Evolutionary conservation across 805 yeast genomes (phyloP), one percentile per base, ranked within the genome.

Genomic region (Sporopachydermia lactativora): DNA sequence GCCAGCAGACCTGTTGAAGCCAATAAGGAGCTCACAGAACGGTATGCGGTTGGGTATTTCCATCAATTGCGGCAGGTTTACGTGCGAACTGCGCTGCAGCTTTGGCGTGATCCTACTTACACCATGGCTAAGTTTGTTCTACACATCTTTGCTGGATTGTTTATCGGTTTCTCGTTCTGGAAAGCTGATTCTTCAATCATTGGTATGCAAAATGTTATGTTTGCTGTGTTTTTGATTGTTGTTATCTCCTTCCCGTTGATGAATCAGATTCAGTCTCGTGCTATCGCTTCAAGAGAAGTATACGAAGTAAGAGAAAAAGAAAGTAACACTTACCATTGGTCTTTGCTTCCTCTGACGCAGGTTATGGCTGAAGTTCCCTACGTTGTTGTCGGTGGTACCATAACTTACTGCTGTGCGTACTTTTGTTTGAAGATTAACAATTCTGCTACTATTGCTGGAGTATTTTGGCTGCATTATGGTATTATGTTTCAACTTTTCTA

Each of bases 241-340:
- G 68, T 77, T 43, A 52, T 71, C 41, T 62, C 73, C 41, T 71
- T 73, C n/a, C 76, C 82, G 14, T 52, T 71, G 36, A 62, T 72
- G 48, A 75, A 78, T 51, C 84, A 79, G 57, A 68, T 75, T 41
- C 81, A 76, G 51, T 75, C 69, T 16, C 66, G 69, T 42, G 78
- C 78, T 17, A 65, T 72, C 37, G 62, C 59, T 15, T 65, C 76
- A 15, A 68, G 86, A 51, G 79, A 74, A 42, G 54, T 79, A 35
- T 81, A 60, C 51, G 88, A 80, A 55, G 81, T 72, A 11, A 68
- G 89, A 51, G 89, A 81, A 52, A 65, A 74, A 15, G 70, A 75
- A 43, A 75, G 83, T 3, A 79, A 78, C 52, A 81, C 82, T 35
- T 81, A 75, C 62, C 80, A 77, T 50, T 81, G 88, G 88, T 63